Conservation (phyloP, 495 filamentous ascomycete genomes). For the Aspergillus cavernicola region DNA sequence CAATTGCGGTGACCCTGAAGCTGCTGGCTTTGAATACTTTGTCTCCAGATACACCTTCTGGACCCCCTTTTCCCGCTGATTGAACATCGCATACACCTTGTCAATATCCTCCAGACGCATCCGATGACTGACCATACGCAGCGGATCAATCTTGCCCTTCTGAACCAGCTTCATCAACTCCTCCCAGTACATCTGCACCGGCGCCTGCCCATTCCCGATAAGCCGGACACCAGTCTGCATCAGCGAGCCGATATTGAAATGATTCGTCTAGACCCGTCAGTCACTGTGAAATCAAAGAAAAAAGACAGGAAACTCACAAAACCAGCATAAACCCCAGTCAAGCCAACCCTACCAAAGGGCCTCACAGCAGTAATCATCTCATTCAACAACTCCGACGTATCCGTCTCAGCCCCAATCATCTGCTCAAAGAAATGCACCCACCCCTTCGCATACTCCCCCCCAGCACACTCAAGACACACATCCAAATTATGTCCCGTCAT, state of each 20-base stretch:
- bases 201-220: slow-evolving; percentile 80
- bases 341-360: slow-evolving; percentile 69
- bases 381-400: slow-evolving; percentile 82
- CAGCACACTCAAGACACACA: slow-evolving; percentile 77
- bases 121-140: slow-evolving; percentile 77
- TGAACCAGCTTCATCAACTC: slow-evolving; percentile 67
- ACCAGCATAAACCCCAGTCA: slow-evolving; percentile 81
- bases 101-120: slow-evolving; percentile 71
- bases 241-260: slow-evolving; percentile 78
- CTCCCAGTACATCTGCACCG: slow-evolving; percentile 81
- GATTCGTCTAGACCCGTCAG: slow-evolving; percentile 54
- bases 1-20: slow-evolving; percentile 50
- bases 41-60: slow-evolving; percentile 73
- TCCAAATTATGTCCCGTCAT: slow-evolving; percentile 68
- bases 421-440: slow-evolving; percentile 77
- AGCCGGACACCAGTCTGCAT: slow-evolving; percentile 85
- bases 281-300: neutral
- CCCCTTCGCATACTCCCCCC: slow-evolving; percentile 81
- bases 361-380: slow-evolving; percentile 79
- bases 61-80: slow-evolving; percentile 63
- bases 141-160: slow-evolving; percentile 66
- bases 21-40: slow-evolving; percentile 55
- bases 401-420: slow-evolving; percentile 71
- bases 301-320: slow-evolving; percentile 52
- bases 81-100: slow-evolving; percentile 66